A percentile compares a stretch with the other conserved stretches of the same genome.
Evolutionary conservation across 805 yeast genomes (phyloP).

Genomic region (Kregervanrija fluxuum): DNA sequence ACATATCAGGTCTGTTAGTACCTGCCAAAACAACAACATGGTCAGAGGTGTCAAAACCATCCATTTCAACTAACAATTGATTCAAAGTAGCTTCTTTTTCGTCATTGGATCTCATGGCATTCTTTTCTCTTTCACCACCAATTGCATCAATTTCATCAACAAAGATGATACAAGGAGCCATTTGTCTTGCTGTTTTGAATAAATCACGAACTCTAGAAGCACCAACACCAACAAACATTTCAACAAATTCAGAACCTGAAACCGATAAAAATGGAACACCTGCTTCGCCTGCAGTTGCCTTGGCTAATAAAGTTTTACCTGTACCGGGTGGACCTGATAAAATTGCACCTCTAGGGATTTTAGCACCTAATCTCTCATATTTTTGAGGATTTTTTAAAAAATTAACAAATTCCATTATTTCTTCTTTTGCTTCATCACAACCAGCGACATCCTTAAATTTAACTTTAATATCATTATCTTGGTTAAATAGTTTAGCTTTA

Average conservation of each 20-base stretch:
- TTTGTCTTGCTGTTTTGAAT: constrained; percentile 84
- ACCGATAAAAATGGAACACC: constrained; percentile 95
- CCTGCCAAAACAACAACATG: constrained; percentile 97
- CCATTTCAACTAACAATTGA: constrained; percentile 97
- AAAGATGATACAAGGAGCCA: constrained; percentile 93
- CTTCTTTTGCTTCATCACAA: constrained; percentile 92
- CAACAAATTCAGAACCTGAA: constrained; percentile 96
- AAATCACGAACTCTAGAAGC: constrained; percentile 96
- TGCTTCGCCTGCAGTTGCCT: constrained; percentile 99
- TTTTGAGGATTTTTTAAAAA: constrained; percentile 86
- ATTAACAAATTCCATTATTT: constrained; percentile 95
- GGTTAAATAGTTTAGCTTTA: constrained; percentile 85
- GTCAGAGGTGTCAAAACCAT: constrained; percentile 85
- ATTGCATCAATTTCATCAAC: constrained; percentile 99
- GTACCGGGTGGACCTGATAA: constrained; percentile 99
- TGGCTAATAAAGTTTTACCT: constrained; percentile 94
- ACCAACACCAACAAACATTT: constrained; percentile 99
- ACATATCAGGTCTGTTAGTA: constrained; percentile 90
- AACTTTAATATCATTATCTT: constrained; percentile 83
- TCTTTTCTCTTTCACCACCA: constrained; percentile 70
- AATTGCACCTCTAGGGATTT: constrained; percentile 97
- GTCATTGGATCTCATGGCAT: constrained; percentile 82
- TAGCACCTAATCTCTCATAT: constrained; percentile 91
- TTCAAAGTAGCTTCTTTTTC: constrained; percentile 95
- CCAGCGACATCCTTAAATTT: constrained; percentile 96